Evolutionary conservation across 1,139 yeast genomes (phyloP).

Genomic region (Candida labiduridarum): DNA sequence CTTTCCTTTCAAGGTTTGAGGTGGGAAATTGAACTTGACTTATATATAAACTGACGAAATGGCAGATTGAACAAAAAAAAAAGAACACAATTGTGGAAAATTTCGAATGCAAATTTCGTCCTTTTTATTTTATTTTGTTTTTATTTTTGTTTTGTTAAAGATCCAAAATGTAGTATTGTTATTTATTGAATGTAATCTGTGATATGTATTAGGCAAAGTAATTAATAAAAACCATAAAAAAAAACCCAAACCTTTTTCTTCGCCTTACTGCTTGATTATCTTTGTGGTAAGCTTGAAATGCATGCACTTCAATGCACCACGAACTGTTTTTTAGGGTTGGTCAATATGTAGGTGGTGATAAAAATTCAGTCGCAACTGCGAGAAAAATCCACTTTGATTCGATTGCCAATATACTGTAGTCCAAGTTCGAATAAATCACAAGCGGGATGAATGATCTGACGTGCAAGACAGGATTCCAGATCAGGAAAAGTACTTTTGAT

Average conservation of each 20-base stretch:
- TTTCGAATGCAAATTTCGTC: background rate
- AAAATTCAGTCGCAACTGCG: background rate
- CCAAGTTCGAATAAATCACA: background rate
- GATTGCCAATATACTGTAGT: background rate
- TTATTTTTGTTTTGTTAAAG: background rate
- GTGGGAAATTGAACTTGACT: background rate
- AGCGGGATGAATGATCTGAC: background rate
- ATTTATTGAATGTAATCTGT: background rate
- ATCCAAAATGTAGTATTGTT: background rate
- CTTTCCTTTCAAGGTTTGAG: background rate
- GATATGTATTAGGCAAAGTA: slow-evolving; percentile 2
- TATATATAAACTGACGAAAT: background rate
- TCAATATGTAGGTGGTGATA: background rate
- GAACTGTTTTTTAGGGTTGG: slow-evolving; percentile 1
- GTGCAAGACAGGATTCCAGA: background rate
- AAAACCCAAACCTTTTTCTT: background rate
- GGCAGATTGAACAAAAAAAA: background rate
- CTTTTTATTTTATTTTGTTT: background rate
- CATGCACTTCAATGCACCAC: background rate
- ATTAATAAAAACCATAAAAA: background rate
- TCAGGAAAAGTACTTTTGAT: too few species aligned
- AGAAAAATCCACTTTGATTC: background rate
- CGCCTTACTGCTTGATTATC: background rate
- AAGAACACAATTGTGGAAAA: background rate
- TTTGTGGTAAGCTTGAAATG: background rate